Evolutionary conservation across 306 rosid genomes (phyloP), one percentile per base, ranked within the genome.

Genomic region (Cicer chorassanicum): DNA sequence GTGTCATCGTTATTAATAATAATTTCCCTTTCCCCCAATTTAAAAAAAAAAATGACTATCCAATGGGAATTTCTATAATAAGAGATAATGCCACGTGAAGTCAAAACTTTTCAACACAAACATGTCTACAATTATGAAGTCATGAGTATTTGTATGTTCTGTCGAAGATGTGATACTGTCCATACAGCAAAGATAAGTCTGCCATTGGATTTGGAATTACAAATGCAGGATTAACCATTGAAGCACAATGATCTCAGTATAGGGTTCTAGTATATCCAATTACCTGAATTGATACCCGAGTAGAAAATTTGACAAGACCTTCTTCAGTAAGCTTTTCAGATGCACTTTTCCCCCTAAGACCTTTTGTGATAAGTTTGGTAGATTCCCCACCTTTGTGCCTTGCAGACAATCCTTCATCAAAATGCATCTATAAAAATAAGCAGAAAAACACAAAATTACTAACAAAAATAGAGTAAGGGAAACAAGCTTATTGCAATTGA

Each of bases 271-370:
- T 51, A 72, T 44, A 80, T 82, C 46, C 70, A 57, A 69, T 86
- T 87, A 94, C 98, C 97, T 94, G 98, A 59, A 94, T 89, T 65
- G 97, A 83, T 67, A 94, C 84, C 83, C 97, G 84, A 18, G 97
- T 91, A 44, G 97, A 87, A 82, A 91, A 94, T 71, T 90, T 94
- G 72, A 94, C 89, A 38, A 94, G 97, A 64, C 96, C 98, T 87
- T 93, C 98, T 83, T 89, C 97, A 65, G 94, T 84, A 49, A 94
- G 97, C 86, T 89, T 93, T 88, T 80, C 91, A 49, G 85, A 83
- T 70, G 98, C 97, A 84, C 66, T 86, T 81, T 82, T 94, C 67
- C 94, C 97, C 83, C 96, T 87, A 45, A 81, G 75, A 63, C 97
- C 92, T 82, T 86, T 93, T 5, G 90, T 87, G 55, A 89, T 92